phyloP scores from a whole-genome alignment of 257 asterid species.

The Misopates orontium region DNA sequence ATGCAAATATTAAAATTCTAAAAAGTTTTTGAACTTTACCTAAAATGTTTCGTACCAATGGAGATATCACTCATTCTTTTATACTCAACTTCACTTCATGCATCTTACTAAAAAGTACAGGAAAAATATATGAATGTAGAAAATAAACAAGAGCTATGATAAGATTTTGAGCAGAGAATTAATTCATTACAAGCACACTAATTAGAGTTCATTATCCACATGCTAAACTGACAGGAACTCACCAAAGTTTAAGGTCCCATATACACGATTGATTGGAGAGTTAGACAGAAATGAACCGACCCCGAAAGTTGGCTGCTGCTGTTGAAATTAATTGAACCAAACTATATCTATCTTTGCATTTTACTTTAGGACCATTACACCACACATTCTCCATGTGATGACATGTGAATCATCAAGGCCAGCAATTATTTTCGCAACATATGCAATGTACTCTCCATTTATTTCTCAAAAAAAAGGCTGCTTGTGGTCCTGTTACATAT shows the following conservation, averaged over 20 bases:
- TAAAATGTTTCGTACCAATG: too few species aligned
- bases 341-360: slow-evolving; percentile 15
- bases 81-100: too few species aligned
- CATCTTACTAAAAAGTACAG: too few species aligned
- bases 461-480: background rate
- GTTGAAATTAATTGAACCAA: background rate
- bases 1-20: too few species aligned
- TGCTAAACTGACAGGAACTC: too few species aligned
- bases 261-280: slow-evolving; percentile 18
- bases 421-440: slow-evolving; percentile 1
- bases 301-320: slow-evolving; percentile 24
- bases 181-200: too few species aligned
- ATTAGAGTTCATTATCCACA: too few species aligned
- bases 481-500: slow-evolving; percentile 38
- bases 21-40: too few species aligned
- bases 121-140: too few species aligned
- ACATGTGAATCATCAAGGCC: slow-evolving; percentile 38
- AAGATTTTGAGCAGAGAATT: too few species aligned
- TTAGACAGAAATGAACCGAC: slow-evolving; percentile 7
- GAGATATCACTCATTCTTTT: too few species aligned
- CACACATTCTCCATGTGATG: slow-evolving; percentile 53
- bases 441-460: background rate
- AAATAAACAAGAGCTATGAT: too few species aligned
- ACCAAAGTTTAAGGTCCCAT: slow-evolving; percentile 1
- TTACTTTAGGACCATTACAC: slow-evolving; percentile 39